phyloP scores from a whole-genome alignment of 345 rosid species.

The Bruguiera sexangula region DNA sequence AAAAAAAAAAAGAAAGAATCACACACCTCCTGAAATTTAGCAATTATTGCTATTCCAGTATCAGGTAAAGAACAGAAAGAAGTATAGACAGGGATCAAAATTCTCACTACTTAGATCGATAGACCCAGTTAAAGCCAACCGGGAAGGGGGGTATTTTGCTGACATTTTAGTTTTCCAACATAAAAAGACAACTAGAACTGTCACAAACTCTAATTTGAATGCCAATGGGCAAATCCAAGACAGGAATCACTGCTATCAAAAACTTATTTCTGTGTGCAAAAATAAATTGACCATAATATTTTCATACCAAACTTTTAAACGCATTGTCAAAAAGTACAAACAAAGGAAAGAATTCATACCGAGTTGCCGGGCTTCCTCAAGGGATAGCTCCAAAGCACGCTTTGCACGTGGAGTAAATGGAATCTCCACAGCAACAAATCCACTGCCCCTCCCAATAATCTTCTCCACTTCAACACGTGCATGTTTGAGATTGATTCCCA shows the following conservation, averaged over 20 bases:
- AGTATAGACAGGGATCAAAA: background rate
- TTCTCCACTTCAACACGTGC: slow-evolving; percentile 97
- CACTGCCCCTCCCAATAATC: slow-evolving; percentile 94
- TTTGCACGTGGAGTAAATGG: slow-evolving; percentile 98
- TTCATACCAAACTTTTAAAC: background rate
- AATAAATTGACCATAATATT: background rate
- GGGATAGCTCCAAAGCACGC: slow-evolving; percentile 86
- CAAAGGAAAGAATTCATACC: slow-evolving; percentile 36
- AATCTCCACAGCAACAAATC: slow-evolving; percentile 92
- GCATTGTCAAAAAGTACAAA: background rate
- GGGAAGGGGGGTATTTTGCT: too few species aligned
- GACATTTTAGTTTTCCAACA: too few species aligned
- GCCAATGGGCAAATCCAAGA: background rate
- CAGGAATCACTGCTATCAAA: background rate
- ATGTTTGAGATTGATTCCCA: slow-evolving; percentile 95
- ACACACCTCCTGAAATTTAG: background rate
- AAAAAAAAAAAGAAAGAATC: background rate
- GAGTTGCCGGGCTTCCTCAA: slow-evolving; percentile 92
- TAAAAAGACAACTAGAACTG: too few species aligned
- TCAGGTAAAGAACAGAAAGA: background rate
- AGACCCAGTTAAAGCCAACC: background rate
- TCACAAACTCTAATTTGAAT: too few species aligned
- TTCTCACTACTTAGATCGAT: background rate
- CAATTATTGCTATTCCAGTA: background rate
- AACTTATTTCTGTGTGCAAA: background rate